phyloP scores from a whole-genome alignment of 768 basidiomycete species.

The Boletus rex-veris region DNA sequence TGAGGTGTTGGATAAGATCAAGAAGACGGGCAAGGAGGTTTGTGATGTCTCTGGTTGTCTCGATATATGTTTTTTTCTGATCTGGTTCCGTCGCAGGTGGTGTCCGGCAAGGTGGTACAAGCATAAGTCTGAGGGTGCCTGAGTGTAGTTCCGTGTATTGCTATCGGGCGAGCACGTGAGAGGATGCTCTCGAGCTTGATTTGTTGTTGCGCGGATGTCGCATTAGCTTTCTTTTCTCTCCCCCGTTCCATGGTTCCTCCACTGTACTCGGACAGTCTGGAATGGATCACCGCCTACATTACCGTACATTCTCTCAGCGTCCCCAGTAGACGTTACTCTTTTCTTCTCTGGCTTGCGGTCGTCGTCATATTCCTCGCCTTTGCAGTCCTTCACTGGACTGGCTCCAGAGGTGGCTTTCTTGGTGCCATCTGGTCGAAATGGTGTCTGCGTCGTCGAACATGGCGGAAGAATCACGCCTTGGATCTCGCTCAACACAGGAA shows the following conservation, averaged over 20 bases:
- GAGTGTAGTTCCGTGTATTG: too few relatives aligned
- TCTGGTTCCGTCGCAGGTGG: conserved; percentile 26
- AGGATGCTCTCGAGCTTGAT: background rate
- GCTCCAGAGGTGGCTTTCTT: conserved; percentile 38
- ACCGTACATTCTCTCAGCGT: conserved; percentile 51
- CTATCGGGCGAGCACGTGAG: background rate
- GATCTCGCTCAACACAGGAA: conserved; percentile 32
- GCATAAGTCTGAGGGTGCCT: too few relatives aligned
- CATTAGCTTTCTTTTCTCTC: background rate
- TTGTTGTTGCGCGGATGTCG: too few relatives aligned
- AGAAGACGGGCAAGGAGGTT: conserved; percentile 92
- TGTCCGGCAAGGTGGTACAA: conserved; percentile 41
- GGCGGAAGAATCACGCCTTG: conserved; percentile 46
- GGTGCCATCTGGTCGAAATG: conserved; percentile 59
- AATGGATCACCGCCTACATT: conserved; percentile 58
- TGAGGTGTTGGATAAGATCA: conserved; percentile 64
- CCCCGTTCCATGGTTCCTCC: conserved; percentile 39
- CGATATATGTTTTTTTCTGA: background rate
- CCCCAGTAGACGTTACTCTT: conserved; percentile 53
- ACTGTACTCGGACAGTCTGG: conserved; percentile 38
- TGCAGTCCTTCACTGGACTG: conserved; percentile 42
- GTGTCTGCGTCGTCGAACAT: conserved; percentile 55
- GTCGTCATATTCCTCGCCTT: conserved; percentile 39
- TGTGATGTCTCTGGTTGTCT: conserved; percentile 1
- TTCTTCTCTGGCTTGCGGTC: conserved; percentile 57